phyloP scores from a whole-genome alignment of 1,284 basidiomycete genomes.

The Pterulicium gracile region DNA sequence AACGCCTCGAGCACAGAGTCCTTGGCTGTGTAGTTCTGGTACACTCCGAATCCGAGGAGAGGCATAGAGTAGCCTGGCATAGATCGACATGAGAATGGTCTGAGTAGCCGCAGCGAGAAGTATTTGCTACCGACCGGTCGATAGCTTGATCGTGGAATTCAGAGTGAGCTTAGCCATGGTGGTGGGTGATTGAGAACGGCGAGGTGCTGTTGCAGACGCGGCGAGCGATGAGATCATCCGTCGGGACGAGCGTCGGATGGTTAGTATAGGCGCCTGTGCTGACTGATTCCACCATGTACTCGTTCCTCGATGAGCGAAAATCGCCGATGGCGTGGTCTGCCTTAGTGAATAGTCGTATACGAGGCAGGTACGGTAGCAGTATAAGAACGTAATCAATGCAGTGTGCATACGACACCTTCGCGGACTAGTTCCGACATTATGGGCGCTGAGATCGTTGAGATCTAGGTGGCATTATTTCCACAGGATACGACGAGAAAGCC shows the following conservation, averaged over 20 bases:
- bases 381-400: no score
- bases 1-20: slow-evolving; percentile 26
- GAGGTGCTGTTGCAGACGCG: neutral
- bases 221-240: neutral
- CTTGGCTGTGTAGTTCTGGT: slow-evolving; percentile 23
- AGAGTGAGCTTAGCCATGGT: neutral
- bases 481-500: no score
- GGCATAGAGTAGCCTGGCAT: slow-evolving; percentile 21
- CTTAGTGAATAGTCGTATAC: no score
- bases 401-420: no score
- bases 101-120: neutral
- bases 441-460: no score
- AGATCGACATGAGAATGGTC: neutral
- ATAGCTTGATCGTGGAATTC: neutral
- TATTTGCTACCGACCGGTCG: neutral
- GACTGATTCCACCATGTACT: neutral
- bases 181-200: neutral
- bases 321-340: neutral
- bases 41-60: slow-evolving; percentile 36
- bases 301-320: neutral
- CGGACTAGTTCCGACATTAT: no score
- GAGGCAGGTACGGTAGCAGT: no score
- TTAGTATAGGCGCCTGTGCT: neutral
- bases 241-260: neutral
- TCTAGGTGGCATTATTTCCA: no score